Conservation (phyloP, 306 rosid genomes). For the Cucumis melo region DNA sequence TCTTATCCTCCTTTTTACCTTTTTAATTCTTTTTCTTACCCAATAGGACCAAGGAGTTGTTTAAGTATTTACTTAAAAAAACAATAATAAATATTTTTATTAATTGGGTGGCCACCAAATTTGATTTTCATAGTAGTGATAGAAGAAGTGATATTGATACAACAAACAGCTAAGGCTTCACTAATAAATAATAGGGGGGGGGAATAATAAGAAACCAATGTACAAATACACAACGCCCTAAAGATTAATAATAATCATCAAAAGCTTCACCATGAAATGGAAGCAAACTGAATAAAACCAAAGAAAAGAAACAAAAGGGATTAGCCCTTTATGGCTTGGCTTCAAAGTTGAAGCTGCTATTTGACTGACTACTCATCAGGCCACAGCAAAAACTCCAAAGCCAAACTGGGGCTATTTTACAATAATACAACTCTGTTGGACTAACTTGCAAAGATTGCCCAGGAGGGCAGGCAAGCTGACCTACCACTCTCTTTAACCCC, state of each 20-base stretch:
- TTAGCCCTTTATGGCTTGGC: constrained; percentile 12
- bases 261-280: constrained; percentile 52
- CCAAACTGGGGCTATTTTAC: constrained; percentile 37
- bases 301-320: constrained; percentile 18
- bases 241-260: constrained; percentile 22
- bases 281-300: constrained; percentile 30
- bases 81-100: no score
- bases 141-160: background rate
- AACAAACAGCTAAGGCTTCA: constrained; percentile 32
- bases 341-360: background rate
- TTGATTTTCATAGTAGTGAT: no score
- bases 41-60: background rate
- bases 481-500: constrained; percentile 26
- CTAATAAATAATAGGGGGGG: constrained; percentile 19
- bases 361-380: background rate
- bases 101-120: no score
- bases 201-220: constrained; percentile 13
- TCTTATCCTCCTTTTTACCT: background rate
- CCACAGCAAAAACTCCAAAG: background rate
- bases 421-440: constrained; percentile 26
- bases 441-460: constrained; percentile 27
- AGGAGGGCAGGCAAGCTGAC: constrained; percentile 54
- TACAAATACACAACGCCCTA: constrained; percentile 39
- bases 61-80: background rate
- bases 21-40: background rate